Conservation (phyloP, 2,329 filamentous ascomycete species). For the Helicocarpus griseus region DNA sequence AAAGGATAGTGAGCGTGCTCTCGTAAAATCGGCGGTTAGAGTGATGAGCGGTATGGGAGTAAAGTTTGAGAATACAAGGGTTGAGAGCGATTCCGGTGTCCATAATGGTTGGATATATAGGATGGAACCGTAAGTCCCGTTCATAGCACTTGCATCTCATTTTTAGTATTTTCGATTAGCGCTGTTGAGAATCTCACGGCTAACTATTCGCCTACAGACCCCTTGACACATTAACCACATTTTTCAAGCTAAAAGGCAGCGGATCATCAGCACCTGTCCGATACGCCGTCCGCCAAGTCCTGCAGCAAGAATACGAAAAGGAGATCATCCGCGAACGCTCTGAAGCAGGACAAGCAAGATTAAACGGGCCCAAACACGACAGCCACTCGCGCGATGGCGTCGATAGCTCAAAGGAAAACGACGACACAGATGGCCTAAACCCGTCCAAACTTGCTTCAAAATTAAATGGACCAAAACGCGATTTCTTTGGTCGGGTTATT, state of each 20-base stretch:
- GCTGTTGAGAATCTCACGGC: not conserved
- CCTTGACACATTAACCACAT: slow-evolving; percentile 69
- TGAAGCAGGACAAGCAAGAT: slow-evolving; percentile 56
- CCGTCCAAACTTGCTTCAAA: slow-evolving; percentile 17
- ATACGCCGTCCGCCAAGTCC: slow-evolving; percentile 87
- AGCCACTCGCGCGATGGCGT: slow-evolving; percentile 24
- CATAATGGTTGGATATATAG: slow-evolving; percentile 72
- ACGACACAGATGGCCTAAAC: slow-evolving; percentile 23
- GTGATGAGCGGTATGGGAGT: slow-evolving; percentile 78
- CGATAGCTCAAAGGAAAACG: slow-evolving; percentile 12
- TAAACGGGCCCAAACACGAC: slow-evolving; percentile 14
- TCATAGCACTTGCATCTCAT: slow-evolving; percentile 2
- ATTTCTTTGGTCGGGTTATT: slow-evolving; percentile 77
- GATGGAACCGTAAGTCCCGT: slow-evolving; percentile 72
- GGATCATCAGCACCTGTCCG: slow-evolving; percentile 62
- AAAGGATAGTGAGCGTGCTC: slow-evolving; percentile 70
- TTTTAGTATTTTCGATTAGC: slow-evolving; percentile 21
- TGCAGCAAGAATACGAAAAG: slow-evolving; percentile 80
- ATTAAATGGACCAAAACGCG: slow-evolving; percentile 49
- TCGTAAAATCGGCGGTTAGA: slow-evolving; percentile 69
- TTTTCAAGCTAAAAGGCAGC: slow-evolving; percentile 35
- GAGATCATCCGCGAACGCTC: slow-evolving; percentile 59
- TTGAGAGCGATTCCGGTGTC: slow-evolving; percentile 57
- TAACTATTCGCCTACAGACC: slow-evolving; percentile 31
- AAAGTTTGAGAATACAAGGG: slow-evolving; percentile 65